phyloP scores from a whole-genome alignment of 345 rosid species.

The Brassica napus region DNA sequence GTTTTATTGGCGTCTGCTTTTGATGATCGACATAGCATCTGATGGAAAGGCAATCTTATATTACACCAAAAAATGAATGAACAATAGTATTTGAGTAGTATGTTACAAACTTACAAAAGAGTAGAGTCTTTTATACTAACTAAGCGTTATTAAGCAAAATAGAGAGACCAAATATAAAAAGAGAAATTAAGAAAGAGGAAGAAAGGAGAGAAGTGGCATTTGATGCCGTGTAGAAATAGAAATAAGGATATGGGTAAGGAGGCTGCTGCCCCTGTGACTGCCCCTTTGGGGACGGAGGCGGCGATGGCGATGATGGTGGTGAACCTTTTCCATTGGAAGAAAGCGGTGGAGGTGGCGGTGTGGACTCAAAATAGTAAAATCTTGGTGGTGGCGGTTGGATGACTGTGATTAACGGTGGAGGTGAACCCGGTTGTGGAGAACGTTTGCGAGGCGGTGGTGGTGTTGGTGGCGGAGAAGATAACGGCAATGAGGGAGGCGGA shows the following conservation, averaged over 20 bases:
- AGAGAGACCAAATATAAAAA: constrained; percentile 6
- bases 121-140: constrained; percentile 5
- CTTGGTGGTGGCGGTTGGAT: constrained; percentile 40
- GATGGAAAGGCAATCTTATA: not conserved
- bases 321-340: constrained; percentile 25
- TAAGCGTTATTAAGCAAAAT: not conserved
- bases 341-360: constrained; percentile 33
- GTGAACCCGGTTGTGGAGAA: constrained; percentile 12
- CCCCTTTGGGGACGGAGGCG: constrained; percentile 32
- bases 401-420: constrained; percentile 29
- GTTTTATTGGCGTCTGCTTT: not conserved
- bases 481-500: constrained; percentile 18
- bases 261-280: constrained; percentile 40
- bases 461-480: constrained; percentile 23
- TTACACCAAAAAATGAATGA: constrained; percentile 19
- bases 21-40: not conserved
- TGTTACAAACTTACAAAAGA: not conserved
- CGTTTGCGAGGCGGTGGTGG: constrained; percentile 24
- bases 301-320: constrained; percentile 28
- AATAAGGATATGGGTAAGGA: constrained; percentile 39
- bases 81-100: not conserved
- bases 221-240: constrained; percentile 36
- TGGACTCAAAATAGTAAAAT: constrained; percentile 39
- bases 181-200: constrained; percentile 1
- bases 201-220: constrained; percentile 21